Conservation (phyloP, 495 filamentous ascomycete species). For the Penicillium egyptiacum region DNA sequence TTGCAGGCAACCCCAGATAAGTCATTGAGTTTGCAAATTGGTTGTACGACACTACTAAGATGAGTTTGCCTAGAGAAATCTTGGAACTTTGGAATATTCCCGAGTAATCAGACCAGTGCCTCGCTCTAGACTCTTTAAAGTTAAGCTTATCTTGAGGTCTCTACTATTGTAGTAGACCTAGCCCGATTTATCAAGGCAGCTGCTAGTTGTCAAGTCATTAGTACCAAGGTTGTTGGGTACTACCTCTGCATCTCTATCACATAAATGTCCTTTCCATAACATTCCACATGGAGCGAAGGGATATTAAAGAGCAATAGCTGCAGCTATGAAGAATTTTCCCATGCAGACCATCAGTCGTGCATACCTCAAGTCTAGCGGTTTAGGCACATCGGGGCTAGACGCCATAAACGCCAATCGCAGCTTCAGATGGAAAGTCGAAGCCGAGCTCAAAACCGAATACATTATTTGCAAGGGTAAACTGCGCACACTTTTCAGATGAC, state of each 20-base stretch:
- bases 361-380: slow-evolving; percentile 5
- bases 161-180: background rate
- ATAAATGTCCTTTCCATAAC: background rate
- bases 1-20: too few species aligned
- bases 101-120: too few species aligned
- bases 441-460: background rate
- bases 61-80: too few species aligned
- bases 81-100: too few species aligned
- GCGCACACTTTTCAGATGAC: background rate
- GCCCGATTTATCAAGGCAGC: background rate
- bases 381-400: slow-evolving; percentile 4
- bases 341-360: slow-evolving; percentile 6
- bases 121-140: too few species aligned
- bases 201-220: background rate
- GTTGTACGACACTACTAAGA: too few species aligned
- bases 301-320: background rate
- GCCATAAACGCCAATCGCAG: background rate
- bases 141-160: background rate
- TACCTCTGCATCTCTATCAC: too few species aligned
- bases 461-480: background rate
- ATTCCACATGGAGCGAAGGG: background rate
- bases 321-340: slow-evolving; percentile 1
- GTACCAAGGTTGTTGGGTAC: background rate
- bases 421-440: background rate
- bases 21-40: too few species aligned